A percentile compares a stretch with the other conserved stretches of the same genome.
Evolutionary conservation across 495 filamentous ascomycete genomes (phyloP).

Genomic region (Lichenothelia convexa): DNA sequence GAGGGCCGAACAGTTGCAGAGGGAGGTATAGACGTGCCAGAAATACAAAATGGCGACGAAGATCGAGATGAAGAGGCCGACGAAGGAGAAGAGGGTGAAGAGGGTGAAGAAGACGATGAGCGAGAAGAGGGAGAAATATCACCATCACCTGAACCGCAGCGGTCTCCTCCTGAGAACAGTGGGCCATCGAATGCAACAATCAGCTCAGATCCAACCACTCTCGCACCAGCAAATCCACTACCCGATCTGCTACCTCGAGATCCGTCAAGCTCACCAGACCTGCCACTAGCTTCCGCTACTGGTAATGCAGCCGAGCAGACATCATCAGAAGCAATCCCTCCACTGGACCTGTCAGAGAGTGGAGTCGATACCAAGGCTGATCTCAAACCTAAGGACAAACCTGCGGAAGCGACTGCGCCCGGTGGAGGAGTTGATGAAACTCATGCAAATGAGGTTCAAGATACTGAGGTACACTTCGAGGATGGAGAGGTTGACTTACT

Average conservation of each 20-base stretch:
- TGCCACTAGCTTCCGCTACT: slow-evolving; percentile 17
- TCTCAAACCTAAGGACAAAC: no score
- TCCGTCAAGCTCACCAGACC: slow-evolving; percentile 17
- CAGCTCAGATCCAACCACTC: no score
- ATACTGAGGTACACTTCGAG: slow-evolving; percentile 5
- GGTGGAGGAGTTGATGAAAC: not conserved
- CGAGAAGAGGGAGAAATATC: not conserved
- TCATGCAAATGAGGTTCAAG: not conserved
- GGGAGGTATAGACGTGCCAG: slow-evolving; percentile 14
- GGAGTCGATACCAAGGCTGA: no score
- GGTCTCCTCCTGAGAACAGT: slow-evolving; percentile 1
- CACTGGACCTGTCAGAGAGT: slow-evolving; percentile 7
- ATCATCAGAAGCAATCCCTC: slow-evolving; percentile 18
- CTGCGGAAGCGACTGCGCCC: not conserved
- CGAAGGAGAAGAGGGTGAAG: not conserved
- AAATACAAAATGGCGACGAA: slow-evolving; percentile 9
- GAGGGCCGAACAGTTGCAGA: slow-evolving; percentile 15
- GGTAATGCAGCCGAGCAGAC: slow-evolving; percentile 11
- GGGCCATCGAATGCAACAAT: no score
- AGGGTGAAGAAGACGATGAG: not conserved
- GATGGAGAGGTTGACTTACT: slow-evolving; percentile 24
- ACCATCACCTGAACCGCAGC: not conserved
- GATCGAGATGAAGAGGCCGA: not conserved
- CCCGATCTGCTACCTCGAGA: slow-evolving; percentile 5
- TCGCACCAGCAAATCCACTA: no score